Evolutionary conservation across 2,329 filamentous ascomycete genomes (phyloP), one percentile per base, ranked within the genome.

Genomic region (Colletotrichum sp.): DNA sequence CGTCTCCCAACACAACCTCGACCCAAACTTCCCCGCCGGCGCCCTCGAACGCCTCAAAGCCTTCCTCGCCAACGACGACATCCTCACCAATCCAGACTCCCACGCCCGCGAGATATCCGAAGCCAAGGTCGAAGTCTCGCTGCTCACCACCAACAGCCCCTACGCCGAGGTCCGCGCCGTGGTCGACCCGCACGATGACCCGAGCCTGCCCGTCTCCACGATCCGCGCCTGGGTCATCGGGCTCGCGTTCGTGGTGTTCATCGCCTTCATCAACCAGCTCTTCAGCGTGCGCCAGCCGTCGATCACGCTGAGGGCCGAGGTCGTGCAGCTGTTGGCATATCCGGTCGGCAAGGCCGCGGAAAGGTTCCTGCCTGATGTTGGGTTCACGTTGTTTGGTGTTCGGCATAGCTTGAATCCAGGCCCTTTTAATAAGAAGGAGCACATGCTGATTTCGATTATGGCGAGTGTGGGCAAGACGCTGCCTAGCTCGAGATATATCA

Each of bases 401-500:
- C 81, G 82, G 13, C 85, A 86, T 77, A 85, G 82, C 26, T 80
- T 88, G 8, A 90, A 90, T 71, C 88, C 89, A 0, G 88, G 89
- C 0, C 85, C 85, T 0, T 91, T 91, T 79, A 89, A 85, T 73
- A 86, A 87, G 72, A 91, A 91, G 77, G 89, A 91, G 78, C 89
- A 91, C 78, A 85, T 89, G 78, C 80, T 91, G 6, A 87, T 91
- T 63, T 86, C 87, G n/a, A 88, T 90, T 75, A 90, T 90, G 88
- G 89, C 91, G 36, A 92, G 92, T 79, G 88, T 88, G 0, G 84
- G 85, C 1, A 87, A 84, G 57, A 83, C 83, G 28, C 81, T 83
- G 5, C 86, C 87, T 0, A 89, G 89, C 78, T 86, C 88, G 4
- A 85, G 80, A 76, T 84, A 85, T 68, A 87, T 89, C 57, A 84